Evolutionary conservation across 2,329 filamentous ascomycete genomes (phyloP).

Genomic region (Basipetospora sp.): DNA sequence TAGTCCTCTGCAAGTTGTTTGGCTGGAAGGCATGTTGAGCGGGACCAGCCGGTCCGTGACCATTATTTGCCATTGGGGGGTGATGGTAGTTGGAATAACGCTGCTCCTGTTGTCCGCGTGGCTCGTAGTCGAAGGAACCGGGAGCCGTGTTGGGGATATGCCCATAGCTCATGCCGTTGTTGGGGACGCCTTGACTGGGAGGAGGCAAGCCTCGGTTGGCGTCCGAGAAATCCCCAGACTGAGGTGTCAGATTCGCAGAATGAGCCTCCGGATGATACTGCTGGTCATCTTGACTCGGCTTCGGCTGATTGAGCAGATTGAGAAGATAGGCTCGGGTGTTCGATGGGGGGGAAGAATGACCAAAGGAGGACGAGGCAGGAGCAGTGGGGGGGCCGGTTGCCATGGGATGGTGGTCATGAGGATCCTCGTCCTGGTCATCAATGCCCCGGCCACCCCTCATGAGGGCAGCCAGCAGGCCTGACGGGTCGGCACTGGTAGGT

Average conservation of each 20-base stretch:
- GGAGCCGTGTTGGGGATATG: no score
- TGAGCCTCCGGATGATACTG: constrained; percentile 12
- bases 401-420: constrained; percentile 15
- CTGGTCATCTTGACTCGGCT: constrained; percentile 45
- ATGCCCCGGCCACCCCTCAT: constrained; percentile 42
- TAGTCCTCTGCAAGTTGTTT: constrained; percentile 15
- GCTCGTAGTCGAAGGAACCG: constrained; percentile 12
- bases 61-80: constrained; percentile 6
- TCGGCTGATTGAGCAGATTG: constrained; percentile 68
- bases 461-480: constrained; percentile 43
- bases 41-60: constrained; percentile 10
- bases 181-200: background rate
- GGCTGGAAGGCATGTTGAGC: constrained; percentile 15
- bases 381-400: constrained; percentile 11
- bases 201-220: background rate
- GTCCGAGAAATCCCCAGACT: constrained; percentile 19
- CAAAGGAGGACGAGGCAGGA: constrained; percentile 23
- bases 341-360: constrained; percentile 37
- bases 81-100: constrained; percentile 11
- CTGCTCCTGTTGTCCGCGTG: constrained; percentile 11
- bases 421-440: constrained; percentile 20
- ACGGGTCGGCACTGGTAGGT: constrained; percentile 39
- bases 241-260: constrained; percentile 29
- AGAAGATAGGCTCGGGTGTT: constrained; percentile 77
- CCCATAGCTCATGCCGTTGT: background rate